phyloP scores from a whole-genome alignment of 2,329 filamentous ascomycete genomes.

The Myriosclerotinia duriaeana region DNA sequence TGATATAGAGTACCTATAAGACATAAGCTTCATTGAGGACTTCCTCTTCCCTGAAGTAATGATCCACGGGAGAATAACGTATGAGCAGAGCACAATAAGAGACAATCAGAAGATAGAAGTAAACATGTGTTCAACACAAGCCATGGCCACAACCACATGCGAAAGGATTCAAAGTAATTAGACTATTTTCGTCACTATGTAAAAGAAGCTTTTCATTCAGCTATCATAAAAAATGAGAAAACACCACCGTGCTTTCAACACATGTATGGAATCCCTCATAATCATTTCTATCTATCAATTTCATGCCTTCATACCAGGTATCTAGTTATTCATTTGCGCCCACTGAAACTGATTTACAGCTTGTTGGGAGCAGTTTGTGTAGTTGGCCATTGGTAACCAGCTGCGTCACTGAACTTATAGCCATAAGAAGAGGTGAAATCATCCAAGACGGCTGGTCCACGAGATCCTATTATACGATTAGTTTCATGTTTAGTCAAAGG shows the following conservation, averaged over 20 bases:
- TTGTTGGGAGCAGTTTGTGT: slow-evolving; percentile 74
- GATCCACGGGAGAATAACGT: too few relatives aligned
- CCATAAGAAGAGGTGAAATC: slow-evolving; percentile 98
- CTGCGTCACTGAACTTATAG: slow-evolving; percentile 95
- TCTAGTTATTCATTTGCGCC: slow-evolving; percentile 7
- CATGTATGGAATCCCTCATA: slow-evolving; percentile 17
- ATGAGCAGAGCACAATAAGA: too few relatives aligned
- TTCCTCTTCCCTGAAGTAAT: too few relatives aligned
- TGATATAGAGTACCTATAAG: too few relatives aligned
- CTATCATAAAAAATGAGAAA: slow-evolving; percentile 11
- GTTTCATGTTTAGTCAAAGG: background rate
- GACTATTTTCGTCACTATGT: background rate
- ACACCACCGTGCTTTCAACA: slow-evolving; percentile 1
- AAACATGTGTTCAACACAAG: too few relatives aligned
- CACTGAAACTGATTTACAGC: slow-evolving; percentile 60
- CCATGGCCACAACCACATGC: background rate
- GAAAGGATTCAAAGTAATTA: background rate
- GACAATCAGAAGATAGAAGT: too few relatives aligned
- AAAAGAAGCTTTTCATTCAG: slow-evolving; percentile 13
- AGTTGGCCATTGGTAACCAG: slow-evolving; percentile 92
- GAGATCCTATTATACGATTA: slow-evolving; percentile 65
- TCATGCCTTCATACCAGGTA: slow-evolving; percentile 16
- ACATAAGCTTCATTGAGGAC: too few relatives aligned
- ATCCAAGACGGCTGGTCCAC: slow-evolving; percentile 91
- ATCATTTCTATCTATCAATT: slow-evolving; percentile 18